phyloP scores from a whole-genome alignment of 2,329 filamentous ascomycete genomes.

The Penicillium sp. region DNA sequence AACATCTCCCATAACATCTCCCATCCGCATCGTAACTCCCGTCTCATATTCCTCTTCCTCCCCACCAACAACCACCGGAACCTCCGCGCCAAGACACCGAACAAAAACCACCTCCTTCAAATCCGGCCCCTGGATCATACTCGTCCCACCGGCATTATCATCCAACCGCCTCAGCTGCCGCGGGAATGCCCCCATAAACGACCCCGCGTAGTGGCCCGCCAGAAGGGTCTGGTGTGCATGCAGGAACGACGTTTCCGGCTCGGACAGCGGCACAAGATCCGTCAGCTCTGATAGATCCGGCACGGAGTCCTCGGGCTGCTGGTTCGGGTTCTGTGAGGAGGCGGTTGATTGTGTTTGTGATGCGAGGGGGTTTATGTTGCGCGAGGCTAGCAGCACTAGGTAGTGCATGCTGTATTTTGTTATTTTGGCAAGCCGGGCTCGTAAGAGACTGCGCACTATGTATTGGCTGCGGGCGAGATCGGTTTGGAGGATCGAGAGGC shows the following conservation, averaged over 20 bases:
- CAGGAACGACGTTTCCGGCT: slow-evolving; percentile 76
- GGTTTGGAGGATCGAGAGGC: slow-evolving; percentile 91
- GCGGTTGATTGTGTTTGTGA: slow-evolving; percentile 16
- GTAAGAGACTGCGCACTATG: slow-evolving; percentile 75
- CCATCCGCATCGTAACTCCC: slow-evolving; percentile 47
- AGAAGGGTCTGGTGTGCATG: slow-evolving; percentile 80
- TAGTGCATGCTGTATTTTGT: slow-evolving; percentile 52
- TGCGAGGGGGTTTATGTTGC: slow-evolving; percentile 14
- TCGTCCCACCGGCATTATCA: slow-evolving; percentile 82
- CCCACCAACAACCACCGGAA: slow-evolving; percentile 40
- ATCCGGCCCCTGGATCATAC: slow-evolving; percentile 89
- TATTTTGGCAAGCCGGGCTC: slow-evolving; percentile 79
- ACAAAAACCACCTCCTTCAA: slow-evolving; percentile 80
- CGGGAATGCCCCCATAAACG: slow-evolving; percentile 82
- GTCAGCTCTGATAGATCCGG: slow-evolving; percentile 31
- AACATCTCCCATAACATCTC: too few species aligned
- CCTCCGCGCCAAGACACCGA: slow-evolving; percentile 52
- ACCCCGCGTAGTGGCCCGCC: slow-evolving; percentile 77
- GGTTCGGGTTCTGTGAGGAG: slow-evolving; percentile 14
- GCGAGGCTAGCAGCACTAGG: slow-evolving; percentile 28
- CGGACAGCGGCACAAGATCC: slow-evolving; percentile 63
- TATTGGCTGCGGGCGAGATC: slow-evolving; percentile 95
- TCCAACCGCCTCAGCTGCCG: slow-evolving; percentile 76
- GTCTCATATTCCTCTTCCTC: slow-evolving; percentile 29
- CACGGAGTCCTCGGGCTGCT: slow-evolving; percentile 32